A percentile compares a stretch with the other conserved stretches of the same genome.
phyloP scores from a whole-genome alignment of 2,329 filamentous ascomycete species.

The Colletotrichum spinosum region DNA sequence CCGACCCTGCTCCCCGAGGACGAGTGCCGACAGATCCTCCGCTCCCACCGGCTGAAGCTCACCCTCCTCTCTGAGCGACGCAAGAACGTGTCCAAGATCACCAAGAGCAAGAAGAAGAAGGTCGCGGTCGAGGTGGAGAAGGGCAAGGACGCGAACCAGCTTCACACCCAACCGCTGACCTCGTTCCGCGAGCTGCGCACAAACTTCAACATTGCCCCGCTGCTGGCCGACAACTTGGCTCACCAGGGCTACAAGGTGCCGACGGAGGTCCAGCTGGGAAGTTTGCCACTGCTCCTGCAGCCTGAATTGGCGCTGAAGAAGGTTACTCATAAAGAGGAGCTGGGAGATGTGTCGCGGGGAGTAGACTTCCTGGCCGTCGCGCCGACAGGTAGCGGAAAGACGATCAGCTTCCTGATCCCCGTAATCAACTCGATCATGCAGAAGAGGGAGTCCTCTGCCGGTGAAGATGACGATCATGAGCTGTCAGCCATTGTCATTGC shows the following conservation, averaged over 20 bases:
- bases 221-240: conserved; percentile 81
- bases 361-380: conserved; percentile 89
- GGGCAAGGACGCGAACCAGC: conserved; percentile 66
- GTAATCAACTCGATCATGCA: conserved; percentile 81
- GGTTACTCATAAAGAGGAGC: conserved; percentile 48
- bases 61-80: conserved; percentile 73
- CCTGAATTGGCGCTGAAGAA: conserved; percentile 62
- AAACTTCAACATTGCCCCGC: conserved; percentile 78
- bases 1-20: conserved; percentile 69
- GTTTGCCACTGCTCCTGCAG: conserved; percentile 80
- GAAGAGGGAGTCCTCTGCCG: conserved; percentile 58
- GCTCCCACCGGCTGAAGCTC: conserved; percentile 86
- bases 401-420: conserved; percentile 90
- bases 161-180: conserved; percentile 84
- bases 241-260: conserved; percentile 89
- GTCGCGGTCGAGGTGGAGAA: conserved; percentile 54
- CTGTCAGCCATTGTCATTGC: conserved; percentile 79
- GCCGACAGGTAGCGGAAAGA: conserved; percentile 97
- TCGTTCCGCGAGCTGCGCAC: conserved; percentile 79
- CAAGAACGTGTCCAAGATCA: conserved; percentile 56
- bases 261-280: conserved; percentile 93
- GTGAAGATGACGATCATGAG: conserved; percentile 54
- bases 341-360: conserved; percentile 45
- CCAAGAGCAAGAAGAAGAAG: conserved; percentile 68
- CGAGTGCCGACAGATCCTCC: conserved; percentile 79